phyloP scores from a whole-genome alignment of 257 asterid genomes.

The Leptodermis oblonga region DNA sequence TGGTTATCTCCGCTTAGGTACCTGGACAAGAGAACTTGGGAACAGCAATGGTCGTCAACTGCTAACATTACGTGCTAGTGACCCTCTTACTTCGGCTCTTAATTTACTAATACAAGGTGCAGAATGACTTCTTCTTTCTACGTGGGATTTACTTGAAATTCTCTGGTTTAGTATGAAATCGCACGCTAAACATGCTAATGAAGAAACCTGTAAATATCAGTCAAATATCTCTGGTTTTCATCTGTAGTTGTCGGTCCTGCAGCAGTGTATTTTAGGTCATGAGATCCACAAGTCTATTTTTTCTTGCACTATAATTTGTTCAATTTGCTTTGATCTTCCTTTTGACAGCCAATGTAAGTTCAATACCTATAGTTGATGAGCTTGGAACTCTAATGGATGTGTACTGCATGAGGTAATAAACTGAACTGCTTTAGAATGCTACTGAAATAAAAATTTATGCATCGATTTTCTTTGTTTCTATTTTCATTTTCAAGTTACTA shows the following conservation, averaged over 20 bases:
- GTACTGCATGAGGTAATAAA: conserved; percentile 55
- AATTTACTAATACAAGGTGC: conserved; percentile 57
- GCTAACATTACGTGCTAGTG: conserved; percentile 37
- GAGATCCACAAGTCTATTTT: background rate
- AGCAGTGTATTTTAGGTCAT: too few relatives aligned
- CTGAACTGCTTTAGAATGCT: conserved; percentile 1
- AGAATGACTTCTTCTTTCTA: background rate
- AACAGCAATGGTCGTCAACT: conserved; percentile 30
- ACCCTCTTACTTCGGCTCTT: conserved; percentile 48
- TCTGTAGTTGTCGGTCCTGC: background rate
- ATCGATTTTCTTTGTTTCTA: background rate
- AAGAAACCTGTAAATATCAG: background rate
- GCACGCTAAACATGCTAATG: background rate
- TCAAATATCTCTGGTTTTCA: background rate
- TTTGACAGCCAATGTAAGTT: conserved; percentile 57
- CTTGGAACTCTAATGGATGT: conserved; percentile 41
- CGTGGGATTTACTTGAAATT: background rate
- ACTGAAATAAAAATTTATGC: background rate
- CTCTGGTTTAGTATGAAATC: background rate
- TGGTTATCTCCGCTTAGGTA: conserved; percentile 52
- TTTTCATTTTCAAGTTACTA: background rate
- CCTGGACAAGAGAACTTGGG: conserved; percentile 49
- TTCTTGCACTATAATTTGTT: background rate
- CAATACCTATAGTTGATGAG: conserved; percentile 55
- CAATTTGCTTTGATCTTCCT: background rate